Conservation (phyloP, 1,284 basidiomycete species). For the Cryptococcus jaspeensis region DNA sequence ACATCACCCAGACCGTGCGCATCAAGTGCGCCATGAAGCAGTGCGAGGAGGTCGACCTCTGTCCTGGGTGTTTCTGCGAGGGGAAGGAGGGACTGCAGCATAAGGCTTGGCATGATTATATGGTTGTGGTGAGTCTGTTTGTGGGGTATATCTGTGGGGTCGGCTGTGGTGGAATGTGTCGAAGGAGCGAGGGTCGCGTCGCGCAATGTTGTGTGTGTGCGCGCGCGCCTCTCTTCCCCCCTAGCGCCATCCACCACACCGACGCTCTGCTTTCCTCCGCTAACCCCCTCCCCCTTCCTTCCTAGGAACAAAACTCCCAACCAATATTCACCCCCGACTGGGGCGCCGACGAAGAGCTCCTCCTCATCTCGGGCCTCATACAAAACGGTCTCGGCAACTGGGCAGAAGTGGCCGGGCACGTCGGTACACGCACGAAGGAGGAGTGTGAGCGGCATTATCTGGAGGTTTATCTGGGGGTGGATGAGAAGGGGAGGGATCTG, state of each 20-base stretch:
- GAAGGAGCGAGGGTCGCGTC: too few relatives aligned
- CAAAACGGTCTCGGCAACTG: conserved; percentile 93
- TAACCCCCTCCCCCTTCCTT: not conserved
- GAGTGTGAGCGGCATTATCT: conserved; percentile 92
- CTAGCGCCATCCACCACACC: not conserved
- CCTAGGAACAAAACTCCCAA: conserved; percentile 88
- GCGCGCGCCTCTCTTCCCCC: too few relatives aligned
- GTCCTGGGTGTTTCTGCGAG: conserved; percentile 84
- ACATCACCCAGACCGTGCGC: conserved; percentile 76
- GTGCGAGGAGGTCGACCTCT: conserved; percentile 83
- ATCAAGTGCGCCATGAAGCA: conserved; percentile 83
- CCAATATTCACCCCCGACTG: conserved; percentile 94
- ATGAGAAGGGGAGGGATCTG: conserved; percentile 19
- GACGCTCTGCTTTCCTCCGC: conserved; percentile 3
- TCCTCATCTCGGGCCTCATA: conserved; percentile 86
- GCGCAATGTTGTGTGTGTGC: too few relatives aligned
- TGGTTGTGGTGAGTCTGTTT: conserved; percentile 70
- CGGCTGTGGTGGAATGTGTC: too few relatives aligned
- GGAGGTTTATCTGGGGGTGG: conserved; percentile 66
- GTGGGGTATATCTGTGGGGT: not conserved
- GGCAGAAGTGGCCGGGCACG: conserved; percentile 93
- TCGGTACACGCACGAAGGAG: conserved; percentile 91
- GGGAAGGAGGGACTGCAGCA: conserved; percentile 88
- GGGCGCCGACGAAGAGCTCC: conserved; percentile 97
- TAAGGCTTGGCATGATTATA: conserved; percentile 85